These are phyloP conservation scores for Gymnopus androsaceus DNA, from an alignment of 1,284 basidiomycete genomes.

Conservation along the genomic window DNA sequence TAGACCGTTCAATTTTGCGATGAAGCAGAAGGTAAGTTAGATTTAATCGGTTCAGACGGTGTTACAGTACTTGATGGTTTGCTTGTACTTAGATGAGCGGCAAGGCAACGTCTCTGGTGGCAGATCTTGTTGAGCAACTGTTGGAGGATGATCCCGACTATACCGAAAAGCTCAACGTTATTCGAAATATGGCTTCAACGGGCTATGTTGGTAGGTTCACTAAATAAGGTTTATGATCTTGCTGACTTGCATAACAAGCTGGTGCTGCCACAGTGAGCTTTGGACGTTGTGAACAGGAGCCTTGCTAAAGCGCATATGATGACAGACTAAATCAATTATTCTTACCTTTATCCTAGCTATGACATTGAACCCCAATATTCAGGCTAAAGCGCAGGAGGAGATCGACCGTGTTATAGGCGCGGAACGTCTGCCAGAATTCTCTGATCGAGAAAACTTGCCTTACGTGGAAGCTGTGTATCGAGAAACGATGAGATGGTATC, in stretches of 20 bases:
- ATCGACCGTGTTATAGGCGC: slow-evolving; percentile 30
- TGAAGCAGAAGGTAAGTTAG: background rate
- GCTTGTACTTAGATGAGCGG: too few species aligned
- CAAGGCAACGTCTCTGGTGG: background rate
- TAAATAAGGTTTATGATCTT: background rate
- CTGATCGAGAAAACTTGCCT: slow-evolving; percentile 27
- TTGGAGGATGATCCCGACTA: background rate
- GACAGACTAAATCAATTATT: slow-evolving; percentile 10
- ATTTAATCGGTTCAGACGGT: too few species aligned
- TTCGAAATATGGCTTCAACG: background rate
- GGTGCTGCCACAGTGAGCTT: background rate
- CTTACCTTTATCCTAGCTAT: slow-evolving; percentile 22
- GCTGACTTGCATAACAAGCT: background rate
- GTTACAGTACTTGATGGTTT: too few species aligned
- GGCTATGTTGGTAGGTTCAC: slow-evolving; percentile 4
- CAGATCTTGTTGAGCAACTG: background rate
- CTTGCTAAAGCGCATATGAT: too few species aligned
- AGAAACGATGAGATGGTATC: slow-evolving; percentile 32
- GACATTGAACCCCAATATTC: slow-evolving; percentile 29
- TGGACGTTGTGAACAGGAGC: too few species aligned
- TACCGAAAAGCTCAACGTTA: background rate
- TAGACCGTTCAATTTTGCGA: background rate
- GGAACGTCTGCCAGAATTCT: slow-evolving; percentile 31
- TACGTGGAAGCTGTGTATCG: slow-evolving; percentile 32
- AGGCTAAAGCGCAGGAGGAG: slow-evolving; percentile 29